Evolutionary conservation across 345 rosid species (phyloP).

Genomic region (Physaria fendleri): DNA sequence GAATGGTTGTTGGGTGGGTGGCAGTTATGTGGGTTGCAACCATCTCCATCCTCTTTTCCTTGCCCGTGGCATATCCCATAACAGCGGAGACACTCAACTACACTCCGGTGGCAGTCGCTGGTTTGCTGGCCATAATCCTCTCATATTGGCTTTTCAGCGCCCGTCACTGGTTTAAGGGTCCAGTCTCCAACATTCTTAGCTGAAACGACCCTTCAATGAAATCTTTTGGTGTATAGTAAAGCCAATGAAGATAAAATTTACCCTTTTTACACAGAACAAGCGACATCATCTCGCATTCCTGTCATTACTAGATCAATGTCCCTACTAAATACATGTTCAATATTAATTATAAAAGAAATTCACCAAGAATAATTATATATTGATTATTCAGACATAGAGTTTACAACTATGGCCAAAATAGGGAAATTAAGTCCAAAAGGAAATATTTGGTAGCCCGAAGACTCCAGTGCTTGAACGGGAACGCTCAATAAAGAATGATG

Average conservation of each 20-base stretch:
- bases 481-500: too few species aligned
- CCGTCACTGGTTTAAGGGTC: slow-evolving; percentile 85
- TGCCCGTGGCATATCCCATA: slow-evolving; percentile 87
- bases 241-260: not conserved
- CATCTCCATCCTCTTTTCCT: slow-evolving; percentile 82
- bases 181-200: slow-evolving; percentile 50
- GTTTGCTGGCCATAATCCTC: slow-evolving; percentile 48
- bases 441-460: too few species aligned
- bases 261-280: not conserved
- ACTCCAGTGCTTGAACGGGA: too few species aligned
- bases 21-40: slow-evolving; percentile 88
- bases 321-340: too few species aligned
- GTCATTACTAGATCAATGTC: too few species aligned
- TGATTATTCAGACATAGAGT: too few species aligned
- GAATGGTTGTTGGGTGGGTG: slow-evolving; percentile 67
- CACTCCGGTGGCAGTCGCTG: slow-evolving; percentile 85
- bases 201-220: slow-evolving; percentile 17
- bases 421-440: too few species aligned
- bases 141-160: slow-evolving; percentile 65
- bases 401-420: too few species aligned
- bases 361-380: too few species aligned
- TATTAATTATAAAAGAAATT: too few species aligned
- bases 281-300: not conserved
- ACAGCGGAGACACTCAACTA: slow-evolving; percentile 78
- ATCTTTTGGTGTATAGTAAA: slow-evolving; percentile 1